phyloP scores from a whole-genome alignment of 2,329 filamentous ascomycete genomes.

The Daldinia eschscholtzii region DNA sequence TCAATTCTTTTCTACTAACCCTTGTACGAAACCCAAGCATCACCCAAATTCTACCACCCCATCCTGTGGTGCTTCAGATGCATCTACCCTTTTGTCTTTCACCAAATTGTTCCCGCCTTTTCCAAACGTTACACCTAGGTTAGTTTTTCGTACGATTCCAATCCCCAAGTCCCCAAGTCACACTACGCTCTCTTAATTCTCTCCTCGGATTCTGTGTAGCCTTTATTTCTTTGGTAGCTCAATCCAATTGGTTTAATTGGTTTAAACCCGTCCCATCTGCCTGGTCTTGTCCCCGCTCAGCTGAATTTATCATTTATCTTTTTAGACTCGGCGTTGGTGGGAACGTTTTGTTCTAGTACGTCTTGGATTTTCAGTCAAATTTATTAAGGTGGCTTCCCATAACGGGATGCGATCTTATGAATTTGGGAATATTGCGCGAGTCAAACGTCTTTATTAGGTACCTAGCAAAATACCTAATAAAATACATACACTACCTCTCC shows the following conservation, averaged over 20 bases:
- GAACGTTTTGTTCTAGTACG: not conserved
- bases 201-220: conserved; percentile 4
- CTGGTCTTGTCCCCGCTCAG: not conserved
- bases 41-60: not conserved
- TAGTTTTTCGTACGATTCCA: not conserved
- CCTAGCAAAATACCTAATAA: conserved; percentile 7
- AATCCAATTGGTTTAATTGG: not conserved
- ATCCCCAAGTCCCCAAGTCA: not conserved
- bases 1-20: not conserved
- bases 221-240: not conserved
- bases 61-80: conserved; percentile 35
- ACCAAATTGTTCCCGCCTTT: conserved; percentile 25
- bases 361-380: conserved; percentile 4
- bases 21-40: not conserved
- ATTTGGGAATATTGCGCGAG: conserved; percentile 37
- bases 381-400: conserved; percentile 4
- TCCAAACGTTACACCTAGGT: conserved; percentile 11
- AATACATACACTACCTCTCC: not conserved
- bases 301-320: conserved; percentile 10
- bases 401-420: conserved; percentile 28
- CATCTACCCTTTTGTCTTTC: conserved; percentile 29
- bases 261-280: not conserved
- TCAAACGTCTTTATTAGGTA: conserved; percentile 21
- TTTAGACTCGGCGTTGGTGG: conserved; percentile 1
- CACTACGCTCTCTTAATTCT: not conserved